Conservation (phyloP, 768 basidiomycete species). For the Tubosaeta sp. region DNA sequence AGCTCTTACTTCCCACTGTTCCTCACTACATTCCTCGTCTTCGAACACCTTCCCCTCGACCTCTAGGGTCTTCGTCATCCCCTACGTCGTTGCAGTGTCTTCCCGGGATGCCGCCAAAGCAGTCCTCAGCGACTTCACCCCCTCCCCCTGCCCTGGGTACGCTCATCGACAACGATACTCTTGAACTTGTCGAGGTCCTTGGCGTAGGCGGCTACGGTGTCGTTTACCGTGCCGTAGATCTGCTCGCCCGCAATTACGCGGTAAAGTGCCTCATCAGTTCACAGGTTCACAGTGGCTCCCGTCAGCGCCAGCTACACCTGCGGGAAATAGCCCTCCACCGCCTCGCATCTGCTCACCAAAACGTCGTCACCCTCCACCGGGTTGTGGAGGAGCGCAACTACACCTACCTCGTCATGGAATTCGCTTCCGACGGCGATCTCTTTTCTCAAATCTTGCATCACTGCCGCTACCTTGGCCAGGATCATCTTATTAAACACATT, state of each 20-base stretch:
- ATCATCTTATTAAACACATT: constrained; percentile 79
- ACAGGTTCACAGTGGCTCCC: constrained; percentile 37
- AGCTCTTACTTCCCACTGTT: constrained; percentile 23
- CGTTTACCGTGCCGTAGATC: constrained; percentile 82
- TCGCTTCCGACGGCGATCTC: constrained; percentile 84
- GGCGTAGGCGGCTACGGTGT: constrained; percentile 95
- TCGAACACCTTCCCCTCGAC: constrained; percentile 22
- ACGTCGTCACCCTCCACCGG: constrained; percentile 85
- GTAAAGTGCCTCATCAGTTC: constrained; percentile 85
- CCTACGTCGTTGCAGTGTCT: constrained; percentile 13
- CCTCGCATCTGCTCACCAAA: constrained; percentile 67
- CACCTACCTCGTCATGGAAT: constrained; percentile 93
- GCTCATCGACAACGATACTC: constrained; percentile 74
- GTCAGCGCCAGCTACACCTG: constrained; percentile 73
- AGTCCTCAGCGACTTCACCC: constrained; percentile 37
- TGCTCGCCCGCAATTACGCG: constrained; percentile 60
- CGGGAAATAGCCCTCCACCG: constrained; percentile 85
- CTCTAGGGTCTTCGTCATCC: constrained; percentile 18
- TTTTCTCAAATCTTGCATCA: constrained; percentile 82
- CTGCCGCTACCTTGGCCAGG: constrained; percentile 78
- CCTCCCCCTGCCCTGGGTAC: constrained; percentile 60
- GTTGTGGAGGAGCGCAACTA: constrained; percentile 78
- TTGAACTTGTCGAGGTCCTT: constrained; percentile 82
- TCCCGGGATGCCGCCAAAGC: constrained; percentile 30
- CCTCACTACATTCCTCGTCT: constrained; percentile 18